A percentile compares a stretch with the other conserved stretches of the same genome.
These are phyloP conservation scores for Lipomyces mesembrius DNA, from an alignment of 805 yeast species.

Conservation along the genomic window DNA sequence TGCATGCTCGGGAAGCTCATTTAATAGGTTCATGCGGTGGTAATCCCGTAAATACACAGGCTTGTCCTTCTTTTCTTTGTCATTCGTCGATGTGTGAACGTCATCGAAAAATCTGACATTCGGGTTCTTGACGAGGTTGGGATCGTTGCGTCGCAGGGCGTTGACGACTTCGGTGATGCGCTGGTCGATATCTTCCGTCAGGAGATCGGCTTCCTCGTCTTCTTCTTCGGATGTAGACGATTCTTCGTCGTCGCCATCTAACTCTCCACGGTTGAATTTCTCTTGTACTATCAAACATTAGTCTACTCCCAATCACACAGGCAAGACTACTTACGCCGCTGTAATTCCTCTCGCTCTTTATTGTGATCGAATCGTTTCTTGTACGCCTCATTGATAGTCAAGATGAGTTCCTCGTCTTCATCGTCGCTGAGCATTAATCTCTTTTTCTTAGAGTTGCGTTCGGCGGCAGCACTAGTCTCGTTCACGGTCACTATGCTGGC, in stretches of 20 bases:
- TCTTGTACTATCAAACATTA: constrained; percentile 32
- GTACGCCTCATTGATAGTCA: constrained; percentile 40
- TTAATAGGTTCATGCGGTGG: constrained; percentile 80
- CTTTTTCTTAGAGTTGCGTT: neutral
- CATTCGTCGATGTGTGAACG: constrained; percentile 45
- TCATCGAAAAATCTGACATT: constrained; percentile 74
- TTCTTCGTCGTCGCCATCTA: constrained; percentile 46
- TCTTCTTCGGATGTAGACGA: constrained; percentile 64
- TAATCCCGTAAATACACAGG: constrained; percentile 92
- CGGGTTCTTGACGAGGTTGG: constrained; percentile 64
- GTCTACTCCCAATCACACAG: neutral
- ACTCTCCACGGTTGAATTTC: constrained; percentile 43
- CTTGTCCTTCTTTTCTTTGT: constrained; percentile 57
- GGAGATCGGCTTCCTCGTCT: constrained; percentile 87
- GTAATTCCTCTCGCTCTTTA: constrained; percentile 45
- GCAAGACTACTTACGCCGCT: constrained; percentile 32
- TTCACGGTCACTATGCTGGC: neutral
- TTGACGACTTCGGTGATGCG: constrained; percentile 74
- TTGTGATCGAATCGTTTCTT: constrained; percentile 43
- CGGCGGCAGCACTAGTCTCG: neutral
- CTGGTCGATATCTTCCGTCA: constrained; percentile 82
- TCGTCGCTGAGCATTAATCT: constrained; percentile 14
- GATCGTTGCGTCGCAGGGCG: constrained; percentile 71
- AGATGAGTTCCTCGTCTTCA: constrained; percentile 30
- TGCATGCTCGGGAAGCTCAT: constrained; percentile 55